phyloP scores from a whole-genome alignment of 1,284 basidiomycete species.

The Marasmius fiardii region DNA sequence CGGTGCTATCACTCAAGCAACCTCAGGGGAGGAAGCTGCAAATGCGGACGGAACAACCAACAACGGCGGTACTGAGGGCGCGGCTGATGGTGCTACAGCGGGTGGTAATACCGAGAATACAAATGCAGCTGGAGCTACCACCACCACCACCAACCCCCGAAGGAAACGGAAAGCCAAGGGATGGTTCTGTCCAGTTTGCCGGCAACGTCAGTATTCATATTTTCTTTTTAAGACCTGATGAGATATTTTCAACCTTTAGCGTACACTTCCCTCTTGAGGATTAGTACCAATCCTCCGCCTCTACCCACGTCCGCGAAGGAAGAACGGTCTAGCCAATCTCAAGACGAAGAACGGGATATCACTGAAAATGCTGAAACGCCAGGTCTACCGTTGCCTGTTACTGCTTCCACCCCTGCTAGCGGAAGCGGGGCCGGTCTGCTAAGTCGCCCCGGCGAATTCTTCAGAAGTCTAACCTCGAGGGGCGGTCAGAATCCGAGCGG shows the following conservation, averaged over 20 bases:
- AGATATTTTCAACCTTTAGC: constrained; percentile 39
- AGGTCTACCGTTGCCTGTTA: not conserved
- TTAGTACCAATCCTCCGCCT: constrained; percentile 70
- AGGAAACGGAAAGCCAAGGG: constrained; percentile 90
- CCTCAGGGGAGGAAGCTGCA: not conserved
- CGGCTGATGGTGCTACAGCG: constrained; percentile 14
- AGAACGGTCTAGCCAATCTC: constrained; percentile 7
- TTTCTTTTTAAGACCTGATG: constrained; percentile 9
- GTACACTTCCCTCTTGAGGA: constrained; percentile 82
- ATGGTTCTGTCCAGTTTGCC: constrained; percentile 92
- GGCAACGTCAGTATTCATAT: constrained; percentile 64
- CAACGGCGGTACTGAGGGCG: constrained; percentile 18
- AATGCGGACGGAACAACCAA: constrained; percentile 30
- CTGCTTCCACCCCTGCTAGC: not conserved
- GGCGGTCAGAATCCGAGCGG: not conserved
- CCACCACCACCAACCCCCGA: constrained; percentile 38
- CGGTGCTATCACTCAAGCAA: constrained; percentile 68
- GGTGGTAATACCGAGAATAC: not conserved
- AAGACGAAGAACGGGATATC: not conserved
- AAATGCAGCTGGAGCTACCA: constrained; percentile 16
- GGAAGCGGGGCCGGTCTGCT: not conserved
- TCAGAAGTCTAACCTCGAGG: not conserved
- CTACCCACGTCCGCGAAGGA: constrained; percentile 18
- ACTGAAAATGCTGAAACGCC: not conserved
- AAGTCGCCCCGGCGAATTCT: not conserved